Conservation (phyloP, 306 rosid species). For the Aeschynomene evenia region DNA sequence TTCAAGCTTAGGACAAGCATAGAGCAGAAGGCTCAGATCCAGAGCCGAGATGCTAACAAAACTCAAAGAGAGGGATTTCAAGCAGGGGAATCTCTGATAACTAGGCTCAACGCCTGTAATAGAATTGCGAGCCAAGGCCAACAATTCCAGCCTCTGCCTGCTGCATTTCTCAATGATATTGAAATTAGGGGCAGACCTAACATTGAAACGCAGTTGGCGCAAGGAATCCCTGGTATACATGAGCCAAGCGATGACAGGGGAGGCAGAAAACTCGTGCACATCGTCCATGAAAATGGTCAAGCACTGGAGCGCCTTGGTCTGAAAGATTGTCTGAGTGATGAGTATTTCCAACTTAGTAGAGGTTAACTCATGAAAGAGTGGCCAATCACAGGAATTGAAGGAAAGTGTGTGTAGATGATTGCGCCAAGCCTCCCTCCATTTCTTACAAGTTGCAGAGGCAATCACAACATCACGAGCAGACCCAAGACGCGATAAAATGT, state of each 20-base stretch:
- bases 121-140: slow-evolving; percentile 58
- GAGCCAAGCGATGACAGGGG: slow-evolving; percentile 77
- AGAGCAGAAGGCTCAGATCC: slow-evolving; percentile 67
- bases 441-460: slow-evolving; percentile 77
- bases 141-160: slow-evolving; percentile 52
- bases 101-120: slow-evolving; percentile 59
- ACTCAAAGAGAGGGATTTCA: slow-evolving; percentile 59
- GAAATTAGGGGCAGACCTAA: slow-evolving; percentile 55
- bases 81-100: slow-evolving; percentile 65
- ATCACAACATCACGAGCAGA: slow-evolving; percentile 83
- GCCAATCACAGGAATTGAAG: slow-evolving; percentile 63
- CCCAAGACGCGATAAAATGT: slow-evolving; percentile 59
- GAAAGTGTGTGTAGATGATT: slow-evolving; percentile 65
- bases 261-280: slow-evolving; percentile 58
- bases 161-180: slow-evolving; percentile 70
- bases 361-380: slow-evolving; percentile 48
- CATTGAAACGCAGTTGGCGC: slow-evolving; percentile 50
- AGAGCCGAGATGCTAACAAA: slow-evolving; percentile 56
- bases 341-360: slow-evolving; percentile 59
- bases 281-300: slow-evolving; percentile 66
- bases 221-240: slow-evolving; percentile 73
- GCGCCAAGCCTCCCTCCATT: slow-evolving; percentile 76
- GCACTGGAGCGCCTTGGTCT: slow-evolving; percentile 56
- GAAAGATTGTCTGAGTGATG: slow-evolving; percentile 80
- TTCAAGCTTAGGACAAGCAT: slow-evolving; percentile 66